These are phyloP conservation scores for Paraurostyla sp. DNA, from an alignment of 73 alveolate genomes.

Conservation along the genomic window DNA sequence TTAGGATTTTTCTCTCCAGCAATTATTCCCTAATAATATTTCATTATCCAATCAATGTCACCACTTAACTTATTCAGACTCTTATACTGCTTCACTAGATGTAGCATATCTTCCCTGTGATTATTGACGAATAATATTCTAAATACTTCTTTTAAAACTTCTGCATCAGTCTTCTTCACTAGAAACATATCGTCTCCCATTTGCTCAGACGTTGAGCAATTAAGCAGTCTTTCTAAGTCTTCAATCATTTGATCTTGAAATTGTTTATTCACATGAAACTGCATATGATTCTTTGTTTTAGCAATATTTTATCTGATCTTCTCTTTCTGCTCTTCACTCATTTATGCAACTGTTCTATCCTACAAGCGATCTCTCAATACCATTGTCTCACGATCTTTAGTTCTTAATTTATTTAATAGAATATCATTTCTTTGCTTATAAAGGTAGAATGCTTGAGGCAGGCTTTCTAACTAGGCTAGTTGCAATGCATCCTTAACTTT, in stretches of 20 bases:
- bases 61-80: neutral
- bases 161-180: conserved; percentile 7
- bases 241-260: conserved; percentile 13
- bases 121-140: neutral
- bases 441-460: neutral
- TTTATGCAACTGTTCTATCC: neutral
- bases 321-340: conserved; percentile 19
- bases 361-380: neutral
- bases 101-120: conserved; percentile 24
- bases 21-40: neutral
- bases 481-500: neutral
- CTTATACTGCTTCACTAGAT: neutral
- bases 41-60: neutral
- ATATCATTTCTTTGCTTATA: conserved; percentile 27
- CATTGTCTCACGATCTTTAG: neutral
- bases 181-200: conserved; percentile 16
- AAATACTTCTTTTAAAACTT: conserved; percentile 7
- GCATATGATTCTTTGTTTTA: conserved; percentile 23
- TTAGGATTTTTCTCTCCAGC: conserved; percentile 16
- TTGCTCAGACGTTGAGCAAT: neutral
- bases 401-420: neutral
- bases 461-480: neutral
- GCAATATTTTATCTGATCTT: neutral
- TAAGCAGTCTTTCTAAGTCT: conserved; percentile 18
- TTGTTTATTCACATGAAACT: conserved; percentile 32